Base-by-base conservation (phyloP, 2,329 filamentous ascomycete species). In the Plenodomus lindquistii region DNA sequence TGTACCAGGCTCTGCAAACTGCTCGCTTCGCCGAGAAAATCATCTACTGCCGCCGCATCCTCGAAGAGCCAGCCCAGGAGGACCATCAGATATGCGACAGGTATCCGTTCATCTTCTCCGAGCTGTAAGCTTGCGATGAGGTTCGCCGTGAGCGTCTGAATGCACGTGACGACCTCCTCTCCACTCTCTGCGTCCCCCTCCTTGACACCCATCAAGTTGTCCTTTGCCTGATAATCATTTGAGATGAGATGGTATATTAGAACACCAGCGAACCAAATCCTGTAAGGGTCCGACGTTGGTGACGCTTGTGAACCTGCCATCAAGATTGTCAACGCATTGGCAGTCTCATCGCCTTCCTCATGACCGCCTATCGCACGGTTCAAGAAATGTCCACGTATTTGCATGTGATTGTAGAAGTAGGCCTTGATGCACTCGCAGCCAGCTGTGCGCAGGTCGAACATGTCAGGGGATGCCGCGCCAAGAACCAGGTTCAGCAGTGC, bases 111-210 rank as follows among this genome's bases (percentile, higher is more conserved):
- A 64, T 97, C 91, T 40, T 91, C 86, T 13, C 82, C 83, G 34
- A 86, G 83, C 60, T 90, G 85, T 15, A 97, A 78, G 3, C 88
- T 88, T 42, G 85, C 84, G 27, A 96, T 83, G n/a, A 99, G 79
- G 66, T 97, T 93, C 4, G 88, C 88, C 8, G 91, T 85, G 50
- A 97, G 82, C 1, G 86, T 88, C 71, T 99, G 94, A 42, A 99
- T 90, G 64, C 90, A 91, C 0, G 93, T 97, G 11, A 99, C 87
- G 11, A 97, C 91, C 72, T 99, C 94, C 75, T 99, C 94, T 3
- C 93, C 94, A 59, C 81, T 89, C 27, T 87, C 86, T 18, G 89
- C 89, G 70, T 97, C 90, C 10, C 94, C 94, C 72, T 97, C 93
- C 0, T 86, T 90, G 17, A 99, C 85, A 18, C 82, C 81, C 81